phyloP scores from a whole-genome alignment of 495 filamentous ascomycete genomes.

The Penicillium salamii region DNA sequence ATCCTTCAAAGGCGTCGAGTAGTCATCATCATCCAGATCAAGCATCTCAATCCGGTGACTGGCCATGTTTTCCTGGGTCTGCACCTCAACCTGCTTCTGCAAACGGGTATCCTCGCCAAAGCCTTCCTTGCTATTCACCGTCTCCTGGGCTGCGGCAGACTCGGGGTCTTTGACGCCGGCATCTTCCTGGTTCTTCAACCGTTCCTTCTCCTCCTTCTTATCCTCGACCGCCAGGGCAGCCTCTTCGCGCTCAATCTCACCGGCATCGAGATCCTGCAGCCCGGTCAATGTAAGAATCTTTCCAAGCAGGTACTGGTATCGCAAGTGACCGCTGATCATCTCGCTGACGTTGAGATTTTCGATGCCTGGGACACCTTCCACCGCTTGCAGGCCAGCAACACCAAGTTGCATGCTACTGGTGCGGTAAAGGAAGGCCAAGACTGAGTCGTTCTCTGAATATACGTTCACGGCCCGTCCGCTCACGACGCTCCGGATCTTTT shows the following conservation, averaged over 20 bases:
- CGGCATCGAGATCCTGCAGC: conserved; percentile 58
- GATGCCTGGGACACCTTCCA: conserved; percentile 62
- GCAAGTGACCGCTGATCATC: conserved; percentile 67
- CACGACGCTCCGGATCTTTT: conserved; percentile 66
- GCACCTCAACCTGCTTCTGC: conserved; percentile 43
- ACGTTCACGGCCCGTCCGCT: conserved; percentile 74
- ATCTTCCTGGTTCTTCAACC: conserved; percentile 46
- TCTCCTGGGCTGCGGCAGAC: conserved; percentile 27
- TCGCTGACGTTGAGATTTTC: conserved; percentile 76
- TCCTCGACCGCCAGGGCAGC: conserved; percentile 56
- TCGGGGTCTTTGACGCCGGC: conserved; percentile 39
- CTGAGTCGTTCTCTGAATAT: conserved; percentile 72
- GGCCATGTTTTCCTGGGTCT: conserved; percentile 52
- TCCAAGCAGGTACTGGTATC: conserved; percentile 67
- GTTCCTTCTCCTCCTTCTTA: conserved; percentile 46
- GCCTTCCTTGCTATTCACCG: conserved; percentile 29
- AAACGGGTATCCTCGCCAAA: conserved; percentile 37
- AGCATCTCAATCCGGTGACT: conserved; percentile 24
- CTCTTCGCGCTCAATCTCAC: conserved; percentile 58
- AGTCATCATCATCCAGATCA: conserved; percentile 22
- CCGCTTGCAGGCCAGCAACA: conserved; percentile 68
- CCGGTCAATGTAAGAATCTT: conserved; percentile 66
- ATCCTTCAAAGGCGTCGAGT: conserved; percentile 17
- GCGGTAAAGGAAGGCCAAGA: conserved; percentile 76
- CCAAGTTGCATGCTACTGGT: conserved; percentile 73